phyloP scores from a whole-genome alignment of 2,329 filamentous ascomycete genomes.

The Knufia petricola region DNA sequence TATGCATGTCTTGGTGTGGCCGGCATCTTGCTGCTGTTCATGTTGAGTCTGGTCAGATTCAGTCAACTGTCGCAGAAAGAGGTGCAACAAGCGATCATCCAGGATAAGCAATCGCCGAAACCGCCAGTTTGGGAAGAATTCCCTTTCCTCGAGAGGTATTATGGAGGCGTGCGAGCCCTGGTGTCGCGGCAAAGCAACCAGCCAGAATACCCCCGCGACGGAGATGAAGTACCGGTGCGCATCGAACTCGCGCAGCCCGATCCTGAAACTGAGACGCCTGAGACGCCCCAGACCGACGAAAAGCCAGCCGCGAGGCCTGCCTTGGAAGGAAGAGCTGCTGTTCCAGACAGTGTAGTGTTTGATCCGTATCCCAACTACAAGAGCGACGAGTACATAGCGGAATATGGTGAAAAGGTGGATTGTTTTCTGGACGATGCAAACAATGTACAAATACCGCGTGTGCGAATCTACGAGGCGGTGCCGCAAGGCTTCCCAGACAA shows the following conservation, averaged over 20 bases:
- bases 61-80: constrained; percentile 60
- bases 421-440: constrained; percentile 68
- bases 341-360: constrained; percentile 44
- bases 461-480: constrained; percentile 68
- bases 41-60: constrained; percentile 63
- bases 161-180: constrained; percentile 72
- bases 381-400: constrained; percentile 45
- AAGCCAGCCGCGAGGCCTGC: constrained; percentile 20
- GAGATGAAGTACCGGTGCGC: constrained; percentile 47
- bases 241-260: constrained; percentile 30
- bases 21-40: constrained; percentile 62
- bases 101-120: constrained; percentile 19
- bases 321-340: constrained; percentile 23
- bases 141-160: constrained; percentile 76
- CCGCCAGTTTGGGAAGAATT: constrained; percentile 79
- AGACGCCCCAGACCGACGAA: constrained; percentile 9
- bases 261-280: constrained; percentile 18
- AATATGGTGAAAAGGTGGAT: constrained; percentile 54
- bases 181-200: constrained; percentile 56
- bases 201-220: constrained; percentile 67
- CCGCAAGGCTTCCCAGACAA: constrained; percentile 77
- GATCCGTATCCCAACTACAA: constrained; percentile 59
- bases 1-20: constrained; percentile 68
- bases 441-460: constrained; percentile 55
- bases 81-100: constrained; percentile 42